These are phyloP conservation scores for Sporothrix globosa DNA, from an alignment of 2,329 filamentous ascomycete genomes.

Conservation along the genomic window DNA sequence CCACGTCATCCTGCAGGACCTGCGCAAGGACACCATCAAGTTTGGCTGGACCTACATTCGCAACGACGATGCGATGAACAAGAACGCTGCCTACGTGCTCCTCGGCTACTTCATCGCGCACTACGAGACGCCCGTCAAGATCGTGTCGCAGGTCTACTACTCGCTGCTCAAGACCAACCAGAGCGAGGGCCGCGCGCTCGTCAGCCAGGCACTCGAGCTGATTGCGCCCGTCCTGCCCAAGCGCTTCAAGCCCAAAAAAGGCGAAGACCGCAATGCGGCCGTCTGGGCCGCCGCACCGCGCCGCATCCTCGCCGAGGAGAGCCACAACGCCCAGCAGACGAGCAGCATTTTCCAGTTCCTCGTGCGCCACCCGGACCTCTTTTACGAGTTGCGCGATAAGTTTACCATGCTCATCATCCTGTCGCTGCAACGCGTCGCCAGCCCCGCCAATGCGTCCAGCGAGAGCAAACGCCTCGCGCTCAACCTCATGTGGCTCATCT, in stretches of 20 bases:
- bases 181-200: conserved; percentile 87
- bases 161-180: conserved; percentile 90
- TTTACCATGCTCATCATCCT: conserved; percentile 87
- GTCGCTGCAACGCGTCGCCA: conserved; percentile 84
- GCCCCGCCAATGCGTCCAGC: conserved; percentile 78
- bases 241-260: conserved; percentile 62
- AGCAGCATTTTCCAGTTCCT: conserved; percentile 98
- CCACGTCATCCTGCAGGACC: conserved; percentile 81
- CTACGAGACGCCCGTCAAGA: conserved; percentile 95
- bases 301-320: conserved; percentile 90
- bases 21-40: conserved; percentile 97
- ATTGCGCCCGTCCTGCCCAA: conserved; percentile 93
- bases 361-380: conserved; percentile 86
- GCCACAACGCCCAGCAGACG: conserved; percentile 91
- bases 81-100: conserved; percentile 95
- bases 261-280: conserved; percentile 68
- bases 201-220: conserved; percentile 91
- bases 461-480: conserved; percentile 91
- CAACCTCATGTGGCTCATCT: conserved; percentile 87
- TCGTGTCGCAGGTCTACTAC: conserved; percentile 92
- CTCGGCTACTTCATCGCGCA: conserved; percentile 97
- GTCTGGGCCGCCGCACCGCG: conserved; percentile 89
- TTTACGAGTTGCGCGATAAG: conserved; percentile 92
- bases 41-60: conserved; percentile 99
- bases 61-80: conserved; percentile 98